Conservation (phyloP, 2,329 filamentous ascomycete species). For the Sclerotinia minor region DNA sequence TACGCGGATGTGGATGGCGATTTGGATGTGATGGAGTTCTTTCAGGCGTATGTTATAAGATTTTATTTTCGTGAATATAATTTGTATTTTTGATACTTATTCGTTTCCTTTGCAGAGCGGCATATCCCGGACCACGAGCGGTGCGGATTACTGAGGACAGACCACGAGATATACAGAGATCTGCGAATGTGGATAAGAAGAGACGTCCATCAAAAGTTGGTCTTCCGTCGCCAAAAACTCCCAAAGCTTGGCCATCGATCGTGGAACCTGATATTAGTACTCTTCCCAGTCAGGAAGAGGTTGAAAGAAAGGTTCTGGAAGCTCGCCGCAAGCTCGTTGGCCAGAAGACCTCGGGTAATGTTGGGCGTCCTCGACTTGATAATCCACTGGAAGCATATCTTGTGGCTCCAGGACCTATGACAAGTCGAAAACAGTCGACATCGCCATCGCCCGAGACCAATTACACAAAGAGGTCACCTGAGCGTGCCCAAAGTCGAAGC, state of each 20-base stretch:
- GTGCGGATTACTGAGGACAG: constrained; percentile 1
- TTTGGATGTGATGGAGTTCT: constrained; percentile 23
- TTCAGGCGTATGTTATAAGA: constrained; percentile 17
- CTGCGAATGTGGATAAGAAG: background rate
- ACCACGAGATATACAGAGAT: background rate
- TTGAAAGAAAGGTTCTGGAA: background rate
- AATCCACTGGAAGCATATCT: constrained; percentile 1
- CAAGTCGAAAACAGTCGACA: background rate
- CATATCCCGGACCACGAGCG: constrained; percentile 14
- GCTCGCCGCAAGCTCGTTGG: background rate
- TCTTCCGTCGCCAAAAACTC: constrained; percentile 19
- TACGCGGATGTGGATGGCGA: constrained; percentile 11
- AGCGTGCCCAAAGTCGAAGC: background rate
- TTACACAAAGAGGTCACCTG: background rate
- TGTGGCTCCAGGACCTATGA: constrained; percentile 6
- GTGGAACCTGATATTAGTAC: constrained; percentile 19
- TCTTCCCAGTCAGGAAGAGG: constrained; percentile 9
- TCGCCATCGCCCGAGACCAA: background rate
- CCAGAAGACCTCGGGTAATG: background rate
- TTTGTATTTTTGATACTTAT: background rate
- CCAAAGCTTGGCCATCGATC: constrained; percentile 21
- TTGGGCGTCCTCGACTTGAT: background rate
- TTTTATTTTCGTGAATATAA: background rate
- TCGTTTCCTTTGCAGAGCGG: background rate
- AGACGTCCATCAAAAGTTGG: background rate